Conservation (phyloP, 139 green algal genomes). For the Nannochloris sp. region DNA sequence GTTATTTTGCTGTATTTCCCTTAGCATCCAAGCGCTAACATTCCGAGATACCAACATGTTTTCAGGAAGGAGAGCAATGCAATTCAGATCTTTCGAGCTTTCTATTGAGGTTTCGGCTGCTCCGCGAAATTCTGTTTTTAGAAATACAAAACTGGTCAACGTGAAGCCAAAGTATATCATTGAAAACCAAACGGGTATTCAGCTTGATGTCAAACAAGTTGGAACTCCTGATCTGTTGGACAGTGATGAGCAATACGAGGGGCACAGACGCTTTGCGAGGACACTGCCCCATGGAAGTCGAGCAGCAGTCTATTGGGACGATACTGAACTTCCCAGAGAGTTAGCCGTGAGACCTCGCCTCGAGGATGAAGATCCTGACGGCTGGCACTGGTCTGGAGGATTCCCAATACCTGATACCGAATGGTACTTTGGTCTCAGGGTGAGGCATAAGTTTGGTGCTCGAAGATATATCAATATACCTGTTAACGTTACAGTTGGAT, state of each 20-base stretch:
- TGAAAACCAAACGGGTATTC: conserved; percentile 69
- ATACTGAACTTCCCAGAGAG: conserved; percentile 38
- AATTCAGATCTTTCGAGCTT: conserved; percentile 52
- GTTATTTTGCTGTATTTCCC: too few relatives aligned
- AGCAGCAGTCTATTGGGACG: conserved; percentile 63
- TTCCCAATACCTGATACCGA: conserved; percentile 53
- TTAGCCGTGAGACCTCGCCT: conserved; percentile 53
- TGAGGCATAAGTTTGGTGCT: conserved; percentile 25
- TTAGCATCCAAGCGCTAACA: too few relatives aligned
- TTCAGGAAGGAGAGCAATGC: conserved; percentile 23
- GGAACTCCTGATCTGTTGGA: conserved; percentile 42
- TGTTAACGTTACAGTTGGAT: conserved; percentile 71
- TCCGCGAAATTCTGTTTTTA: conserved; percentile 47
- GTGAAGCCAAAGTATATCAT: conserved; percentile 81
- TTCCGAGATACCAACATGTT: neutral
- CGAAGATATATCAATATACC: conserved; percentile 67
- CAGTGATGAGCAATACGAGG: conserved; percentile 8
- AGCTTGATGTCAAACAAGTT: conserved; percentile 72
- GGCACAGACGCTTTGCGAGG: conserved; percentile 40
- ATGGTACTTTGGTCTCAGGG: conserved; percentile 69
- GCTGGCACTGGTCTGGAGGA: conserved; percentile 51
- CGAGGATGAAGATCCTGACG: conserved; percentile 10
- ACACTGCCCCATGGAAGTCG: conserved; percentile 23
- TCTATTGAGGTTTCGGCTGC: conserved; percentile 59
- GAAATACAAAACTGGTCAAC: conserved; percentile 57